Base-by-base conservation (phyloP, 2,329 filamentous ascomycete genomes). In the Alternaria ventricosa region DNA sequence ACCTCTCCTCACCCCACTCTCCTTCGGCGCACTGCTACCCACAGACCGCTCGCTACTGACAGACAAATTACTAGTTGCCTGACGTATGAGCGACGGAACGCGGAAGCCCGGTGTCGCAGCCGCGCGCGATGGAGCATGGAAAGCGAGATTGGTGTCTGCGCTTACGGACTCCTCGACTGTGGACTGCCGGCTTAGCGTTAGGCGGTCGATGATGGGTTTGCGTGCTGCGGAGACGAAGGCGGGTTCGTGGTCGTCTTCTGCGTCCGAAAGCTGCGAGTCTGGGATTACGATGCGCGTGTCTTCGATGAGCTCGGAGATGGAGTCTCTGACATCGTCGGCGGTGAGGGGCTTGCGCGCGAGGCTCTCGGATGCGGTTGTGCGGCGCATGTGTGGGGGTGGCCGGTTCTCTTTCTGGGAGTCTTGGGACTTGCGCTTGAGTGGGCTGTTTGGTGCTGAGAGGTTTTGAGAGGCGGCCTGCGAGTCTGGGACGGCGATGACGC, bases 231-330 rank as follows among this genome's bases (percentile, higher is more conserved):
- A 87, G 79, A 74, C 13, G 73, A 28, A 20, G 33, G 36, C 36
- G 67, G 65, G 5, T 59, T 60, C 30, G 60, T 73, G 65, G 54
- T 84, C 61, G 27, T 79, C 78, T 22, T 83, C 82, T 0, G 81
- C 82, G 46, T 79, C 75, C 36, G 72, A 65, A 65, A 70, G 72
- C 66, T 82, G 75, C 15, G 87, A 85, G 60, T 87, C 84, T 25
- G 88, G 86, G 46, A 92, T 88, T 7, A 83, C 75, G n/a, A 82
- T 75, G 18, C 71, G 71, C 0, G 84, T 84, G 43, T 87, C 87
- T 55, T 97, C 94, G 15, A 97, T 89, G 10, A 97, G 86, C 78
- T 91, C 92, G 5, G 92, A 96, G 7, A 97, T 83, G 0, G 92
- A 93, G 77, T 95, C 89, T 60, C 93, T 89, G 66, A 97, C 91